These are phyloP conservation scores for Marsdenia floribunda DNA, from an alignment of 257 asterid genomes.

Conservation along the genomic window DNA sequence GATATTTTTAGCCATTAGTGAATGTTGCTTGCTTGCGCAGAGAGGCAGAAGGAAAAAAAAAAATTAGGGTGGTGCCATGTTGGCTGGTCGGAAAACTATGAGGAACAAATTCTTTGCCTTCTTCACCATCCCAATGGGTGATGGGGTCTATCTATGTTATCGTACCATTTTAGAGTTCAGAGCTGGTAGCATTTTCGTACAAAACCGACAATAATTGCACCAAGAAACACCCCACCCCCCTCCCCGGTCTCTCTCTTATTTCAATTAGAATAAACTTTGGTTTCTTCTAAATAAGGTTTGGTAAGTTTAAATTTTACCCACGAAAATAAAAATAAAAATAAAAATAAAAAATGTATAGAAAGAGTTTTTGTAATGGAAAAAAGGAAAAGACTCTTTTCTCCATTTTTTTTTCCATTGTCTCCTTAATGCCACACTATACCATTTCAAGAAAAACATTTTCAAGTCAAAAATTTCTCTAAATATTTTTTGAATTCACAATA, in stretches of 20 bases:
- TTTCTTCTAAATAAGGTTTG: no score
- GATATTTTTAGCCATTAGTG: neutral
- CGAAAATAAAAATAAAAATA: no score
- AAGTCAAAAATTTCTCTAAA: neutral
- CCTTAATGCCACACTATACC: no score
- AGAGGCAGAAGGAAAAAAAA: neutral
- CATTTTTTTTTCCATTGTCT: no score
- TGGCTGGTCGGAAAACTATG: conserved; percentile 1
- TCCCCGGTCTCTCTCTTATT: no score
- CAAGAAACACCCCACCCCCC: neutral
- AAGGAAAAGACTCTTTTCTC: no score
- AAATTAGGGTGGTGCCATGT: conserved; percentile 1
- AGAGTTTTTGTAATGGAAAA: no score
- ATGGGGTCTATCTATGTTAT: neutral
- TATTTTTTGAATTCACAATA: neutral
- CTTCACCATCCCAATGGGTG: neutral
- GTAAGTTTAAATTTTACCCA: no score
- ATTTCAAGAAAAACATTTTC: neutral
- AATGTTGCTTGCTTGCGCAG: neutral
- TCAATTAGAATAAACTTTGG: no score
- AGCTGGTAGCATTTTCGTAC: neutral
- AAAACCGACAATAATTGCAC: neutral
- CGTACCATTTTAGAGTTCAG: conserved; percentile 1
- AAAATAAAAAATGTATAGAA: no score
- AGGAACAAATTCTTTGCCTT: neutral